Evolutionary conservation across 2,329 filamentous ascomycete species (phyloP), one percentile per base, ranked within the genome.

Genomic region (Cercospora berteroae): DNA sequence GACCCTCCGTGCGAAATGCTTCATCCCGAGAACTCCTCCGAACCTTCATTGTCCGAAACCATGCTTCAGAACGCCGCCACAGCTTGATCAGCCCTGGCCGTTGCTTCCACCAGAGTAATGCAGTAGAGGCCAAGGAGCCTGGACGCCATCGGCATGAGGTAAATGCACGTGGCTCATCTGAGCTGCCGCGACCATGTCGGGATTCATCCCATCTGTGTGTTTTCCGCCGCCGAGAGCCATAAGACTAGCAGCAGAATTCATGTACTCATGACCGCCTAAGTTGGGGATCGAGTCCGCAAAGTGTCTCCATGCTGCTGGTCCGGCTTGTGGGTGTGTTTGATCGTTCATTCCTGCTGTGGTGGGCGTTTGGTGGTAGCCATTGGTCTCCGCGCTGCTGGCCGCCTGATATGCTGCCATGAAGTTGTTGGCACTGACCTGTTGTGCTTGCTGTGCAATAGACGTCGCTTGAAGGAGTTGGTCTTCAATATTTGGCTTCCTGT

Each of bases 251-350:
- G 68, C 61, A 9, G 68, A 64, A 44, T 67, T 62, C 23, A 69
- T 67, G 25, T 72, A 70, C 8, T 69, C 71, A 27, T 69, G 66
- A 4, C 64, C 69, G 31, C 57, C 60, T 8, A 71, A 66, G 59
- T 67, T 70, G 13, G 56, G 69, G 63, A 73, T 73, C 71, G 71
- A 67, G 57, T 75, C 73, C 8, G 76, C 69, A 63, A 77, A 78
- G 27, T 74, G 71, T 20, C 74, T 71, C 77, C 77, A 78, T 1
- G 76, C 75, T 8, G 73, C 70, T 0, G 75, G 74, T 8, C 74
- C 74, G 2, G 69, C 64, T 39, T 70, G 68, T 8, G 67, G 67
- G 23, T 60, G 60, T 5, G 62, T 57, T n/a, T 69, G 68, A 27
- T 68, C 66, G 36, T 67, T 67, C 56, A 68, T 65, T 18, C 60